Base-by-base conservation (phyloP, 805 yeast genomes). In the Saccharomycopsis amapae region DNA sequence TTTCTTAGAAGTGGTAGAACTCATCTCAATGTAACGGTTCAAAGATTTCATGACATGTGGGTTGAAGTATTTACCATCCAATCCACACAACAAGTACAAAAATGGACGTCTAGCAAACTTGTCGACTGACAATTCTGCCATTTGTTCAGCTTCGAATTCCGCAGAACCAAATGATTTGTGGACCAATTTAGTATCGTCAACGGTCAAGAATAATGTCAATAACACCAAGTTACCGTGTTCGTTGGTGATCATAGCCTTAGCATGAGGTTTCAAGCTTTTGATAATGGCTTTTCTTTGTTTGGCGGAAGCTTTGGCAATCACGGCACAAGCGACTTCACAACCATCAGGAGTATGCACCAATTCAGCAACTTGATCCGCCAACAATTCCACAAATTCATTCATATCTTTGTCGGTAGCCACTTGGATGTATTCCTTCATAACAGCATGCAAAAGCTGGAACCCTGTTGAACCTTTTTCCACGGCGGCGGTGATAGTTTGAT, bases 391-490 rank as follows among this genome's bases (percentile, higher is more conserved):
- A 58, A 90, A 80, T 45, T 85, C 95, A 55, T 83, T 73, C 48
- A 80, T 75, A 62, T 86, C 90, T 35, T 74, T 72, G 38, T 73
- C 78, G 50, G 78, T 78, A 52, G 87, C 78, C 50, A 87, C 81
- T 51, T 79, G 75, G 40, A 79, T 75, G 58, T 84, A 87, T 62
- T 90, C 96, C 60, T 74, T 81, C 96, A 90, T 87, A 42, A 95
- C 96, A 32, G 96, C 95, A 63, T 90, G 97, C 61, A 90, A 75
- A 54, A 90, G 83, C 62, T 88, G 95, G 73, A 90, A 90, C 33
- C 97, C 97, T 22, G 95, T 83, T 2, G 96, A 87, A 4, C 97
- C 97, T 65, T 90, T 90, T 62, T 83, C 90, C 40, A 90, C 93
- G 4, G 96, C 83, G 2, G 96, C 89, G 30, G 82, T 79, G 51